Evolutionary conservation across 2,329 filamentous ascomycete species (phyloP), one percentile per base, ranked within the genome.

Genomic region (Nemania sp.): DNA sequence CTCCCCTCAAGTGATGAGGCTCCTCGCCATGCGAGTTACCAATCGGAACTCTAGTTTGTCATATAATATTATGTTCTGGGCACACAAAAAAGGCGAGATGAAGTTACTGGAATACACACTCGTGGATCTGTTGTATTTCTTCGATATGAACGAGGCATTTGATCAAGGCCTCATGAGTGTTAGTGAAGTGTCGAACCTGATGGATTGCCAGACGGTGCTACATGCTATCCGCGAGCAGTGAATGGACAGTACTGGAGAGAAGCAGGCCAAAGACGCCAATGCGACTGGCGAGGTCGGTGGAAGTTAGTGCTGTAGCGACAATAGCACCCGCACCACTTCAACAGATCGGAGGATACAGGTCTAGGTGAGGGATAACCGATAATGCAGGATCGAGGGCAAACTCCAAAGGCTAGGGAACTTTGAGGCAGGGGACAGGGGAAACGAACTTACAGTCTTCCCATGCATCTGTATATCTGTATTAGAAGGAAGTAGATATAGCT

Each of bases 121-220:
- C 11, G 20, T 1, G 35, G 24, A 67, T 10, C 18, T 29, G n/a
- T 35, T 67, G 2, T 58, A 61, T 57, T 29, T 47, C 27, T 67
- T 67, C 29, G 56, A 67, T 15, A 4, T 58, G 8, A n/a, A 64
- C 7, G 22, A 45, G 18, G 55, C 64, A 15, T 61, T 69, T 1
- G 10, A 62, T 5, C 26, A 67, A 27, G 51, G 32, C 7, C 64
- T 67, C n/a, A 73, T 73, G 68, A 27, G 32, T 11, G 7, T 66
- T 1, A 52, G 32, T 18, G 65, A 72, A 45, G 27, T 71, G 10
- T 20, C 45, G 2, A 63, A 70, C 45, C 64, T 74, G 27, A 72
- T 74, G 66, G 61, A 70, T 13, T 70, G 61, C 24, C 71, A 72
- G 54, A 47, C 43, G 1, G 13, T 43, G 43, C 55, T 68, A 2